A percentile compares a stretch with the other conserved stretches of the same genome.
Evolutionary conservation across 2,329 filamentous ascomycete species (phyloP).

Genomic region (Epichloe festucae): DNA sequence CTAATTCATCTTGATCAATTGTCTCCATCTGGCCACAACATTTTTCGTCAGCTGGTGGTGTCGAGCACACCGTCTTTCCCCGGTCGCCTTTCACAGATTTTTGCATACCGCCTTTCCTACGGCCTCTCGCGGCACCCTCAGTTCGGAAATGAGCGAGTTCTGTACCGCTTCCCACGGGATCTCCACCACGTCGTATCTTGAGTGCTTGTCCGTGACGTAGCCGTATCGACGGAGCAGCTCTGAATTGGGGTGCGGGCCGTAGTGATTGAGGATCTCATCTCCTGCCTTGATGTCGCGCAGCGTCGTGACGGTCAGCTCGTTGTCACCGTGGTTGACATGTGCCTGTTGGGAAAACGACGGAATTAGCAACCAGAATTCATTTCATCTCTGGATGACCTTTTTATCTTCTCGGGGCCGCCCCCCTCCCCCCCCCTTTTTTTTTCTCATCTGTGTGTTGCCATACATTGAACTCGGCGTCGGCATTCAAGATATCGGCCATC

Average conservation of each 20-base stretch:
- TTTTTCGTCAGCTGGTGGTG: conserved; percentile 11
- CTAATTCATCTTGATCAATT: conserved; percentile 53
- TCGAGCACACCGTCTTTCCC: neutral
- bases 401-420: neutral
- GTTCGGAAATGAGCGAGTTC: conserved; percentile 25
- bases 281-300: conserved; percentile 55
- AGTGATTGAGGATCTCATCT: conserved; percentile 78
- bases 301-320: conserved; percentile 55
- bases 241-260: conserved; percentile 69
- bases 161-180: conserved; percentile 50
- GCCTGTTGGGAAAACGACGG: conserved; percentile 20
- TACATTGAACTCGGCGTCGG: conserved; percentile 78
- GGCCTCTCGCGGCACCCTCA: conserved; percentile 23
- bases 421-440: no score
- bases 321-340: conserved; percentile 40
- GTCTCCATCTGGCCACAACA: conserved; percentile 20
- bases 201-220: conserved; percentile 69
- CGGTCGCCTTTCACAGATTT: conserved; percentile 4
- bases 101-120: conserved; percentile 31
- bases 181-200: conserved; percentile 72
- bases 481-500: conserved; percentile 80
- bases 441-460: conserved; percentile 11
- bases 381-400: neutral
- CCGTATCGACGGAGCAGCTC: conserved; percentile 78
- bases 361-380: neutral